These are phyloP conservation scores for Blastobotrys mokoenaii DNA, from an alignment of 805 yeast species.

Conservation along the genomic window DNA sequence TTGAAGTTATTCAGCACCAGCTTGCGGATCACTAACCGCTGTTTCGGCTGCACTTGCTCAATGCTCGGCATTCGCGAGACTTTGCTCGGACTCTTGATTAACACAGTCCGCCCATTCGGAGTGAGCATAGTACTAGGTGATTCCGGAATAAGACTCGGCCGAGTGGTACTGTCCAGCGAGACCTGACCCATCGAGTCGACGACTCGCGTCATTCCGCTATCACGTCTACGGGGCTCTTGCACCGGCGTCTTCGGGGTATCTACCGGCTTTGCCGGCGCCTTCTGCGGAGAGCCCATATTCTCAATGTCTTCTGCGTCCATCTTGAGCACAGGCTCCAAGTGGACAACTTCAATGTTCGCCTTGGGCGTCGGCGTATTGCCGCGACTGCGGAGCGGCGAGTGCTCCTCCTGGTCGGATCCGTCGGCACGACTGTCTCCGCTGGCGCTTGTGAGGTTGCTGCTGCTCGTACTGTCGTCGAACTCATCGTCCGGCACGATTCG, in stretches of 20 bases:
- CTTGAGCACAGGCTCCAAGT: slow-evolving; percentile 12
- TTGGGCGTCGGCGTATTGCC: background rate
- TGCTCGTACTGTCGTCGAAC: too few species aligned
- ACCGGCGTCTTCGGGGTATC: slow-evolving; percentile 1
- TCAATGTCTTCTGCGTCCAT: too few species aligned
- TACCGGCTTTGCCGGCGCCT: background rate
- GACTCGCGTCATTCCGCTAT: too few species aligned
- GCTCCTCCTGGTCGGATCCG: too few species aligned
- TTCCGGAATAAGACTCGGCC: background rate
- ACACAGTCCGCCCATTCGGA: background rate
- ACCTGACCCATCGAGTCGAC: slow-evolving; percentile 2
- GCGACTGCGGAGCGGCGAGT: background rate
- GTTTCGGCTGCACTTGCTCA: slow-evolving; percentile 11
- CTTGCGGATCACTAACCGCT: slow-evolving; percentile 64
- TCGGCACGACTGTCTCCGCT: too few species aligned
- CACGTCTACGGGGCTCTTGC: too few species aligned
- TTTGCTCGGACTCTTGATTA: background rate
- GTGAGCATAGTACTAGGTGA: background rate
- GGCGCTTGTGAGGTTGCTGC: too few species aligned
- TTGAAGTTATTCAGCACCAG: slow-evolving; percentile 79
- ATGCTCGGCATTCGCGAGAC: slow-evolving; percentile 1
- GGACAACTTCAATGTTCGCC: slow-evolving; percentile 11
- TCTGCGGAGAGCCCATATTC: background rate
- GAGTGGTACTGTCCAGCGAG: background rate
- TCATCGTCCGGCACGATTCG: too few species aligned